phyloP scores from a whole-genome alignment of 768 basidiomycete species.

The Suillus brevipes region DNA sequence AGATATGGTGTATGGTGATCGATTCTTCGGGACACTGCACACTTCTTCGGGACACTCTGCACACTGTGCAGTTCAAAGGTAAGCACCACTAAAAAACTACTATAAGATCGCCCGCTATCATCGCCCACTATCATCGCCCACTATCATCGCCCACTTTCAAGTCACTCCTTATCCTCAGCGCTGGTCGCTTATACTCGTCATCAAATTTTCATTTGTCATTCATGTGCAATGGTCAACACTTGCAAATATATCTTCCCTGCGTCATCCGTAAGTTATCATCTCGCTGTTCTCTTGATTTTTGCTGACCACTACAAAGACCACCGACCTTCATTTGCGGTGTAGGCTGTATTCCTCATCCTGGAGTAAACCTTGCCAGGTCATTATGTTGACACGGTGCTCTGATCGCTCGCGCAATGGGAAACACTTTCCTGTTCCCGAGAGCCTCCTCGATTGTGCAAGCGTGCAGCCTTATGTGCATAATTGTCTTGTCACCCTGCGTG shows the following conservation, averaged over 20 bases:
- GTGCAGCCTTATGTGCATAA: constrained; percentile 9
- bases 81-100: not conserved
- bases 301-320: not conserved
- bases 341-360: constrained; percentile 10
- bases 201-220: not conserved
- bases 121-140: too few relatives aligned
- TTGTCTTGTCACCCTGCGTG: constrained; percentile 7
- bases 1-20: not conserved
- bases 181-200: not conserved
- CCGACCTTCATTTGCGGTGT: constrained; percentile 4
- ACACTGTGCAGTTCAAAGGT: not conserved
- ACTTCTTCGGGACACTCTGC: too few relatives aligned
- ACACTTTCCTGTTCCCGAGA: constrained; percentile 10
- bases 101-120: not conserved
- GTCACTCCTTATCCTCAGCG: not conserved
- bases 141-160: not conserved
- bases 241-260: not conserved
- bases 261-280: not conserved
- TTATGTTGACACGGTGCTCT: constrained; percentile 4
- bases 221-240: not conserved
- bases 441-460: constrained; percentile 7
- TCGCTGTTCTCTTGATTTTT: not conserved
- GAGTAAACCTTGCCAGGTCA: constrained; percentile 3
- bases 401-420: not conserved
- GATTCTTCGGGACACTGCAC: not conserved